These are phyloP conservation scores for Talaromyces sp. DNA, from an alignment of 2,329 filamentous ascomycete genomes.

Conservation along the genomic window DNA sequence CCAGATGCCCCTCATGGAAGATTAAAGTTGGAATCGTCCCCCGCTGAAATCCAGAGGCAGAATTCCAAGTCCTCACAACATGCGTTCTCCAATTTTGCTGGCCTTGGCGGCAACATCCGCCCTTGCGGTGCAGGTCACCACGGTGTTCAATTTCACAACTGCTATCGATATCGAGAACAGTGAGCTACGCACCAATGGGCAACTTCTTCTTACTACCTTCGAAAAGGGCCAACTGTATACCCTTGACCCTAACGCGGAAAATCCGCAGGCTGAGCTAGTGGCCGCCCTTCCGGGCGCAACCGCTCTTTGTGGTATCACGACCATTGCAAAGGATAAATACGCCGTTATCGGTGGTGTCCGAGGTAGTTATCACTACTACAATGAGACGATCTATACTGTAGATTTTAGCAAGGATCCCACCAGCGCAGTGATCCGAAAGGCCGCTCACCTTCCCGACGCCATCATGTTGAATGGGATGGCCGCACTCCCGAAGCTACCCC, in stretches of 20 bases:
- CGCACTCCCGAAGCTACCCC: slow-evolving; percentile 9
- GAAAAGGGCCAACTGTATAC: slow-evolving; percentile 16
- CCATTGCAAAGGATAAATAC: slow-evolving; percentile 19
- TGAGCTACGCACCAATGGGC: slow-evolving; percentile 13
- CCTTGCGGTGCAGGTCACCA: slow-evolving; percentile 4
- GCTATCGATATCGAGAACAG: slow-evolving; percentile 19
- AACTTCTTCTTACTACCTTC: slow-evolving; percentile 24
- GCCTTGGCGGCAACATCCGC: slow-evolving; percentile 1
- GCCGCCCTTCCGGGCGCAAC: slow-evolving; percentile 17
- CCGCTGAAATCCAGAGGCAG: too few relatives aligned
- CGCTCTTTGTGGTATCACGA: slow-evolving; percentile 22
- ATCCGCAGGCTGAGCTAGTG: slow-evolving; percentile 9
- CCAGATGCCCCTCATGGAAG: not conserved
- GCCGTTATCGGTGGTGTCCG: slow-evolving; percentile 21
- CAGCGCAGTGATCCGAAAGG: not conserved
- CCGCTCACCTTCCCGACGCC: slow-evolving; percentile 15
- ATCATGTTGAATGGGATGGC: slow-evolving; percentile 24
- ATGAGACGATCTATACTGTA: slow-evolving; percentile 20
- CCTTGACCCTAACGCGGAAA: slow-evolving; percentile 5
- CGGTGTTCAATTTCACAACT: slow-evolving; percentile 18
- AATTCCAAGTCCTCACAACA: not conserved
- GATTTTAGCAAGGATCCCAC: slow-evolving; percentile 12
- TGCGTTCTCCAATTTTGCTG: not conserved
- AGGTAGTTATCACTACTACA: slow-evolving; percentile 16
- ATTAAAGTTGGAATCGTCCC: not conserved